Base-by-base conservation (phyloP, 768 basidiomycete species). In the Pisolithus albus region DNA sequence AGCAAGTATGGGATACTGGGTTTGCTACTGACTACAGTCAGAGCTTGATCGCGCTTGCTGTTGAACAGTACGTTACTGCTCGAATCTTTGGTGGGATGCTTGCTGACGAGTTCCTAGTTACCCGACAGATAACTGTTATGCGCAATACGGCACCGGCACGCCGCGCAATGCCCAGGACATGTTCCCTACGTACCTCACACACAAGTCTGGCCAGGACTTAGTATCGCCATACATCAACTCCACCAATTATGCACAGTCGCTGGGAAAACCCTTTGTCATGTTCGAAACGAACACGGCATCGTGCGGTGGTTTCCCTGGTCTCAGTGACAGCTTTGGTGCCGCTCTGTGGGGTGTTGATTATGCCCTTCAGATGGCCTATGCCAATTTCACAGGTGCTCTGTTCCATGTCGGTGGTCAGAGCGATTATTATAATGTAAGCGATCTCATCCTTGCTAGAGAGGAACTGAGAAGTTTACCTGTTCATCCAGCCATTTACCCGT, bases 391-490 rank as follows among this genome's bases (percentile, higher is more conserved):
- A 46, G 72, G 63, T 56, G 72, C 70, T 11, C 56, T 72, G 39
- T 64, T 74, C 38, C 74, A 86, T 54, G 68, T 84, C 40, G 82
- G 83, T 64, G 83, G 84, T 43, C 78, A 82, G 65, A 76, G 75
- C 52, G 80, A 78, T 1, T 81, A 71, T 61, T 85, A 86, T 59
- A 86, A 86, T 68, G 82, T 82, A 57, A 38, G 70, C 69, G 5
- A 53, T 59, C 46, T 60, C 61, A 61, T 15, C 19, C 13, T 11
- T 28, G 5, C 16, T 23, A 26, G 18, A 26, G 11, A n/a, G n/a
- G 10, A 15, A 19, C 32, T 32, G 24, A 4, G 9, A 47, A 16
- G 15, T 7, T 21, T 36, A 18, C 5, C 40, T 15, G 47, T 61
- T 45, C 2, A 16, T 28, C 4, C 15, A 70, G 68, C 73, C 68